Evolutionary conservation across 2,329 filamentous ascomycete genomes (phyloP), one percentile per base, ranked within the genome.

Genomic region (Xylariomycetidae sp.): DNA sequence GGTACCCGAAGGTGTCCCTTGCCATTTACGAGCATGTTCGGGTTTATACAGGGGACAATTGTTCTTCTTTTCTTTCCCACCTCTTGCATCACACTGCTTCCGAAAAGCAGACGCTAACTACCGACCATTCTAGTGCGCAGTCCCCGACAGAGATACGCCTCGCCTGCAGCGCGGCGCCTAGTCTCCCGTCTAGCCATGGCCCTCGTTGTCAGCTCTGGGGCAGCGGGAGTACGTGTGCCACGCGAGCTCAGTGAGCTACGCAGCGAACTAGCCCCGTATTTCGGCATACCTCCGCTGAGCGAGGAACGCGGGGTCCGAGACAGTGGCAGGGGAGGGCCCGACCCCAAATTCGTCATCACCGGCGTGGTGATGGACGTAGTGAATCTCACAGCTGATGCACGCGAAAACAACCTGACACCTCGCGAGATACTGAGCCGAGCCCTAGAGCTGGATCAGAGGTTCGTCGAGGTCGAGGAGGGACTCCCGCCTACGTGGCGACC

Each of bases 261-360:
- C 15, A 23, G 10, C 10, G n/a, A 15, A 5, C 16, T 25, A 6
- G 9, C 16, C n/a, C 33, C 27, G 14, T n/a, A 25, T 17, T 27
- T 25, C 18, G 10, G 27, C 8, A 8, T 23, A n/a, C 20, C 20
- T 8, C 20, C 20, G 20, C 20, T 23, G 20, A 23, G n/a, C n/a
- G 20, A 23, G 20, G 20, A n/a, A 8, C 20, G 20, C 20, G n/a
- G 20, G 8, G 20, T 8, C 8, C 20, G 20, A n/a, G 20, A 8
- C 20, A 23, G n/a, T 23, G 20, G n/a, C n/a, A n/a, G n/a, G n/a
- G 8, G 8, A 23, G n/a, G 8, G 20, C 8, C 36, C 6, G 46
- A 49, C 4, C 32, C 34, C n/a, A 49, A 49, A 32, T 48, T 46
- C 37, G 29, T 22, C n/a, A 22, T 48, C 11, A 46, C 45, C 11